Evolutionary conservation across 2,329 filamentous ascomycete species (phyloP), one percentile per base, ranked within the genome.

Genomic region (Venturia oleaginea): DNA sequence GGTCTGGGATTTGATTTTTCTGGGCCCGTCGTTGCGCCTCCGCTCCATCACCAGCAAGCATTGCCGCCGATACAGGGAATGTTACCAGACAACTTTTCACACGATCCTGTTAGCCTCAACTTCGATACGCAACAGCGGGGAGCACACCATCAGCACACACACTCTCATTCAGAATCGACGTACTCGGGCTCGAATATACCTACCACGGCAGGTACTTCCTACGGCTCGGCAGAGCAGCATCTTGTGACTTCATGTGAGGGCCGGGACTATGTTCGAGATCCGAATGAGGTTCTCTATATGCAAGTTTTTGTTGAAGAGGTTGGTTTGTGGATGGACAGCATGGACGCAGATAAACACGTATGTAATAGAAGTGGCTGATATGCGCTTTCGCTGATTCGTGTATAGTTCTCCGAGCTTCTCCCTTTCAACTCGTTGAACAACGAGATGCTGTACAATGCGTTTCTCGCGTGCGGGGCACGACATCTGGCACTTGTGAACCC

Each of bases 221-320:
- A 74, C 66, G 71, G 67, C 64, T 71, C 69, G 55, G 54, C 69
- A 42, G 74, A 76, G 59, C 73, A 73, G 60, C 67, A 46, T 24
- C 34, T 63, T 30, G 37, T 32, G 5, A 22, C 61, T 15, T n/a
- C 55, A 27, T 40, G 13, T 8, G 63, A 64, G 13, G 32, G 24
- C 6, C 27, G 63, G 13, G 63, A 64, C 32, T 61, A 61, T 37
- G 63, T 55, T 42, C 59, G 59, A 24, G 64, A 65, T 3, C 83
- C 86, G 11, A 90, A 96, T 65, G 91, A 96, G 72, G 83, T 94
- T 0, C 78, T 88, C n/a, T 92, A 92, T 72, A 91, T 97, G 88
- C 91, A 96, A 73, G 87, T 92, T 0, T 97, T 96, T 73, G 88
- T 95, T 7, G 89, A 95, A 71, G 89, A 96, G 68, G 90, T 97